Base-by-base conservation (phyloP, 768 basidiomycete genomes). In the Podaxis sp. region DNA sequence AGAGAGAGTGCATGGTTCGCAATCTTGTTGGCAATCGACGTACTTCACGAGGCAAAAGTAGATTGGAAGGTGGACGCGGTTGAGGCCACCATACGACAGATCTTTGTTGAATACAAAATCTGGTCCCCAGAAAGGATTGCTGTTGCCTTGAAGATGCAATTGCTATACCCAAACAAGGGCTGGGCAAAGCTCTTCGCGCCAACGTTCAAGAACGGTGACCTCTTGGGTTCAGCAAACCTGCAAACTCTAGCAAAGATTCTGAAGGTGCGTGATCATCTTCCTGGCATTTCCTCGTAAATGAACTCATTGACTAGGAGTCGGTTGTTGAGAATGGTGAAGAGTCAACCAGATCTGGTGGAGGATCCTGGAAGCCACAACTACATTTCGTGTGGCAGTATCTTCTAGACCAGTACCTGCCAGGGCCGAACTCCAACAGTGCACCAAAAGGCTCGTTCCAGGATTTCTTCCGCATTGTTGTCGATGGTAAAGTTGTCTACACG, bases 101-200 rank as follows among this genome's bases (percentile, higher is more conserved):
- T 93, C 28, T 90, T 89, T 68, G 75, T 74, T 8, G 82, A 84
- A 54, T 79, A 82, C 61, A 75, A 77, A 33, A 68, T 74, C 19
- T 98, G 96, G 95, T 89, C 90, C 2, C 88, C 90, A 19, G 96
- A 98, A 72, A 97, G 94, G 74, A 77, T 98, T 33, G 95, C 93
- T 2, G 67, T 97, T 65, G 83, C 87, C 0, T 68, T 97, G 51
- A 86, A 86, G 68, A 73, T 97, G 57, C 90, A 94, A 71, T 74
- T 76, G 11, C 65, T 81, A 30, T 79, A 79, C 65, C 87, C 90
- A 7, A 78, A 85, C 24, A 78, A 83, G 44, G 82, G 89, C 53
- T 97, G 93, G 92, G 81, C 82, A 64, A 72, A 76, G 24, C 71
- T 87, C 24, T 75, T 93, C 33, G 72, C 83, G 0, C 92, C 95